A percentile compares a stretch with the other conserved stretches of the same genome.
These are phyloP conservation scores for Septoria linicola DNA, from an alignment of 2,329 filamentous ascomycete species.

Conservation along the genomic window DNA sequence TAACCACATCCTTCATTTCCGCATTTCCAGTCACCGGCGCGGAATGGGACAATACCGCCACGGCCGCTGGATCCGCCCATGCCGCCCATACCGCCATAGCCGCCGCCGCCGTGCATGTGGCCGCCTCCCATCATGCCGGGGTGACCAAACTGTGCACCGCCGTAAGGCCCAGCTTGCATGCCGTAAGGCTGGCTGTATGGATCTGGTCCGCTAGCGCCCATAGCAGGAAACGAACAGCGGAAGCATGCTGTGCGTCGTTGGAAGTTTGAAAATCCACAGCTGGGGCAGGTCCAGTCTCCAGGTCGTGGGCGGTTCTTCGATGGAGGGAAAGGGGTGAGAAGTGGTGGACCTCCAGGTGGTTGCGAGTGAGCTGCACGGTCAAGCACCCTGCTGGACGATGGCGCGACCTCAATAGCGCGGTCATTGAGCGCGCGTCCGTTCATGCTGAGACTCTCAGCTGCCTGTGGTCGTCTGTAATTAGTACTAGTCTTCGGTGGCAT, in stretches of 20 bases:
- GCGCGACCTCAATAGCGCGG: constrained; percentile 98
- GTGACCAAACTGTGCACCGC: constrained; percentile 51
- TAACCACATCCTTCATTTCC: constrained; percentile 96
- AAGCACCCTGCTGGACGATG: constrained; percentile 92
- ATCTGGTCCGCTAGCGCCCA: constrained; percentile 68
- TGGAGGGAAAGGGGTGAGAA: constrained; percentile 93
- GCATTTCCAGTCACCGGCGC: constrained; percentile 98
- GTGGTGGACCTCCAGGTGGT: constrained; percentile 46
- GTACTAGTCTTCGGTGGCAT: constrained; percentile 13
- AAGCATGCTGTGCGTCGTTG: constrained; percentile 97
- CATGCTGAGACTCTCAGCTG: constrained; percentile 97
- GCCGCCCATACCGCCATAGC: constrained; percentile 52
- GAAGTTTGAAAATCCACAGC: constrained; percentile 98
- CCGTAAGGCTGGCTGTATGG: constrained; percentile 51
- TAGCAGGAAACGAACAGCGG: constrained; percentile 97
- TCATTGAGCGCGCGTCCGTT: constrained; percentile 97
- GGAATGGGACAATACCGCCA: constrained; percentile 82
- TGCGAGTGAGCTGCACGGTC: constrained; percentile 79
- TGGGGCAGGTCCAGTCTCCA: constrained; percentile 98
- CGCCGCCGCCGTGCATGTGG: constrained; percentile 61
- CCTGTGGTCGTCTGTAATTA: constrained; percentile 53
- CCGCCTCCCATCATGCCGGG: constrained; percentile 75
- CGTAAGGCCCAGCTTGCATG: constrained; percentile 42
- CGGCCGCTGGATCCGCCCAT: constrained; percentile 59
- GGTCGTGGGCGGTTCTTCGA: constrained; percentile 97